These are phyloP conservation scores for Penicillium taxi DNA, from an alignment of 495 filamentous ascomycete genomes.

Conservation along the genomic window DNA sequence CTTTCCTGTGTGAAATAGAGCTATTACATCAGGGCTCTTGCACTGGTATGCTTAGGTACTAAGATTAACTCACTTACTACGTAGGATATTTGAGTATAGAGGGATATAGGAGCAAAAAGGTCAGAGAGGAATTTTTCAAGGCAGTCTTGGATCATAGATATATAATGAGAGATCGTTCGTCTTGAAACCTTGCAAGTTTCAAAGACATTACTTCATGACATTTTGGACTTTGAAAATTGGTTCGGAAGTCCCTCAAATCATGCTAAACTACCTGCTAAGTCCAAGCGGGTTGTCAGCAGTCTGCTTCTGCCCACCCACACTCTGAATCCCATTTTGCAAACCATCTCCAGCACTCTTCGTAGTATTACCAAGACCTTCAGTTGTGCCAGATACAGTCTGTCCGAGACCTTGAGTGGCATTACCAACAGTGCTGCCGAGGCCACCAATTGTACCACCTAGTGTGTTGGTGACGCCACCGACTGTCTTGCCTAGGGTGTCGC, in stretches of 20 bases:
- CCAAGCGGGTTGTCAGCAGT: conserved; percentile 21
- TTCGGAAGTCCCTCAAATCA: background rate
- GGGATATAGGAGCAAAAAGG: too few species aligned
- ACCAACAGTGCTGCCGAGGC: conserved; percentile 30
- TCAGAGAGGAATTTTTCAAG: too few species aligned
- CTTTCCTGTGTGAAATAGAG: too few species aligned
- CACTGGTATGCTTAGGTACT: too few species aligned
- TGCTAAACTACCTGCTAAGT: conserved; percentile 4
- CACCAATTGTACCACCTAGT: conserved; percentile 23
- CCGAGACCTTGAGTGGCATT: conserved; percentile 26
- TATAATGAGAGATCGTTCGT: too few species aligned
- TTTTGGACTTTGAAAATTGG: too few species aligned
- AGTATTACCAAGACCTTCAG: conserved; percentile 28
- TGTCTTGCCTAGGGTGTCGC: conserved; percentile 31
- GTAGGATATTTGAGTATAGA: too few species aligned
- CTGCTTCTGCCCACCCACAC: conserved; percentile 17
- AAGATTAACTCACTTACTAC: too few species aligned
- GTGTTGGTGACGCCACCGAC: conserved; percentile 31
- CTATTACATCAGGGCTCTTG: too few species aligned
- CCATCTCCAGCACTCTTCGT: conserved; percentile 20
- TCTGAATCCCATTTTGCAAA: conserved; percentile 6
- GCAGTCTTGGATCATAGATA: too few species aligned
- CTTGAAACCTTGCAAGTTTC: too few species aligned
- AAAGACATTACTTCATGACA: too few species aligned
- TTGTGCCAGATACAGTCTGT: conserved; percentile 25